Evolutionary conservation across 2,329 filamentous ascomycete genomes (phyloP).

Genomic region (Penicillium sp.): DNA sequence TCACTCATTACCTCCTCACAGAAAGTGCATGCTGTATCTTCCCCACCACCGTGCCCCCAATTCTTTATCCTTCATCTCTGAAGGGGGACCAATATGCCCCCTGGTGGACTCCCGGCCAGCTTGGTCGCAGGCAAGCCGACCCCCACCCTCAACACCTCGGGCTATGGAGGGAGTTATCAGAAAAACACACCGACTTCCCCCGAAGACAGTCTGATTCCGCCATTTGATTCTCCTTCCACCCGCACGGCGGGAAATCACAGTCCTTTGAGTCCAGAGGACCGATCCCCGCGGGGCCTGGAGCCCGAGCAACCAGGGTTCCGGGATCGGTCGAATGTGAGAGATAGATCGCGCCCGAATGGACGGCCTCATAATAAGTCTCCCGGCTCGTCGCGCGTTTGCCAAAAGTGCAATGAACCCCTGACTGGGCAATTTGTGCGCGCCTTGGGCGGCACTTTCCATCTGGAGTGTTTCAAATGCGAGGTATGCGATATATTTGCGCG

Average conservation of each 20-base stretch:
- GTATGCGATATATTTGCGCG: constrained; percentile 57
- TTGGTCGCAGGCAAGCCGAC: constrained; percentile 47
- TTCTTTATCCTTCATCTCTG: constrained; percentile 17
- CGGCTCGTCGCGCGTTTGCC: constrained; percentile 60
- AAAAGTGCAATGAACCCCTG: constrained; percentile 84
- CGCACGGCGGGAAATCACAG: constrained; percentile 32
- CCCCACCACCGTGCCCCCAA: constrained; percentile 8
- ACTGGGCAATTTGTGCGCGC: constrained; percentile 96
- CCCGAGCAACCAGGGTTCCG: constrained; percentile 36
- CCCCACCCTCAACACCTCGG: constrained; percentile 40
- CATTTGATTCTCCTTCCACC: constrained; percentile 40
- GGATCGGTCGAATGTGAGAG: constrained; percentile 38
- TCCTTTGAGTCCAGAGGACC: constrained; percentile 34
- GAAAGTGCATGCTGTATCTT: constrained; percentile 7
- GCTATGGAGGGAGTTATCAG: constrained; percentile 39
- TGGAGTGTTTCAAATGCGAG: constrained; percentile 97
- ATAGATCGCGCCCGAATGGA: constrained; percentile 41
- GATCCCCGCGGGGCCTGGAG: constrained; percentile 35
- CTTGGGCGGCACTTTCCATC: constrained; percentile 87
- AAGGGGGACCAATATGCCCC: constrained; percentile 43
- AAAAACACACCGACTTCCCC: constrained; percentile 45
- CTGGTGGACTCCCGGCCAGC: constrained; percentile 46
- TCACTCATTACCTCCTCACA: not conserved
- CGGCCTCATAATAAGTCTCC: constrained; percentile 41
- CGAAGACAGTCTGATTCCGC: constrained; percentile 35